A percentile compares a stretch with the other conserved stretches of the same genome.
Evolutionary conservation across 139 green algal genomes (phyloP).

Genomic region (Closterium sp.): DNA sequence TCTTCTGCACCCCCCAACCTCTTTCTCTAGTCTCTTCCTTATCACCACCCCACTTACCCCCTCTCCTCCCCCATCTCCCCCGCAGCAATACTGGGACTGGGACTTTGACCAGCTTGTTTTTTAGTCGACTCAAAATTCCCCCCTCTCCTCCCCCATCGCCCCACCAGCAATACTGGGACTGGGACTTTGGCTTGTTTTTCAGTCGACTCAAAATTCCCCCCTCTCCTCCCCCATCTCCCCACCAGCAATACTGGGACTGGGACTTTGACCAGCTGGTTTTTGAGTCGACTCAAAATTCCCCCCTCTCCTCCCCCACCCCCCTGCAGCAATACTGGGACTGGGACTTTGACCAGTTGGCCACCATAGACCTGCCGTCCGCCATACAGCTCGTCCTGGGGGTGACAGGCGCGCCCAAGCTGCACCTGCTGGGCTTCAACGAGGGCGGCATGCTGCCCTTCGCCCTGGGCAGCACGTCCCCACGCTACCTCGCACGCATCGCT

Average conservation of each 20-base stretch:
- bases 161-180: not conserved
- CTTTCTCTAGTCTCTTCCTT: too few species aligned
- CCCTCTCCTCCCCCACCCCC: not conserved
- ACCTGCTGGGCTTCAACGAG: not conserved
- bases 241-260: slow-evolving; percentile 1
- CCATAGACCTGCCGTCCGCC: not conserved
- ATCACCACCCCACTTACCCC: too few species aligned
- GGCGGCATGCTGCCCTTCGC: not conserved
- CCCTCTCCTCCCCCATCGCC: too few species aligned
- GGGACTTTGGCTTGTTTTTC: not conserved
- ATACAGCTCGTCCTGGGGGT: not conserved
- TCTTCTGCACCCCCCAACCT: too few species aligned
- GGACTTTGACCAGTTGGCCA: not conserved
- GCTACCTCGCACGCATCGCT: not conserved
- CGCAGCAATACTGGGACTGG: not conserved
- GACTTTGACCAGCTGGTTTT: not conserved
- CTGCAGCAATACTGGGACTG: not conserved
- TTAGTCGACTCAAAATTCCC: too few species aligned
- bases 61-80: not conserved
- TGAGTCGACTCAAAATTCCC: too few species aligned
- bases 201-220: too few species aligned
- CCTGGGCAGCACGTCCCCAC: not conserved
- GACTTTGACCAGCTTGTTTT: not conserved
- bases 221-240: not conserved
- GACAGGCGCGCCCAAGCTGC: not conserved